Percentiles rank a stretch among this genome's conserved stretches.
These are phyloP conservation scores for Cutaneotrichosporon sp. DNA, from an alignment of 1,284 basidiomycete species.

Conservation along the genomic window DNA sequence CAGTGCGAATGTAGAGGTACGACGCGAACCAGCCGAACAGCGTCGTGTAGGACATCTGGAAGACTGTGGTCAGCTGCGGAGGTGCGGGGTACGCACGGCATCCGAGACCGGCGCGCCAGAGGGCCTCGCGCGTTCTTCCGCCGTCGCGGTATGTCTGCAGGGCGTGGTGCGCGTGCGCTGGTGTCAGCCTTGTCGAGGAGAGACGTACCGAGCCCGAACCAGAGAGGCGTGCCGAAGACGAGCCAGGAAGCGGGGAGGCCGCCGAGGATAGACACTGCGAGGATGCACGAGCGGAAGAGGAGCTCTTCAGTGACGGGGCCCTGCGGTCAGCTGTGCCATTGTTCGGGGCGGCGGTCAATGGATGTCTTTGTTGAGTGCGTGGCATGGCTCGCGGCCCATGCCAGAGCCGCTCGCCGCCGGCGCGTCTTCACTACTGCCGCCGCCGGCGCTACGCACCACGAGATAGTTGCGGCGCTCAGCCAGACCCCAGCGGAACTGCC, in stretches of 20 bases:
- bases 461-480: conserved; percentile 69
- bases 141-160: conserved; percentile 75
- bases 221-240: conserved; percentile 78
- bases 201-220: conserved; percentile 79
- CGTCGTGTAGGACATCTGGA: conserved; percentile 86
- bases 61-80: conserved; percentile 57
- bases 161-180: conserved; percentile 90
- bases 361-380: too few relatives aligned
- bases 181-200: conserved; percentile 3
- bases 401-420: too few relatives aligned
- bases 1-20: conserved; percentile 80
- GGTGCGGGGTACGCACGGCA: conserved; percentile 59
- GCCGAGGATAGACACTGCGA: conserved; percentile 70
- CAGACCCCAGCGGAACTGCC: conserved; percentile 27
- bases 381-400: too few relatives aligned
- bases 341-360: background rate
- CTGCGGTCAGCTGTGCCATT: conserved; percentile 53
- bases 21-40: conserved; percentile 88
- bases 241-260: conserved; percentile 62
- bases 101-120: conserved; percentile 62
- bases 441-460: conserved; percentile 61
- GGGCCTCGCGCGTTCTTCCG: conserved; percentile 65
- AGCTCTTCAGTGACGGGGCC: conserved; percentile 91
- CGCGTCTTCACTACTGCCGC: too few relatives aligned
- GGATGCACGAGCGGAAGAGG: conserved; percentile 83